These are phyloP conservation scores for Colletotrichum musicola DNA, from an alignment of 2,329 filamentous ascomycete genomes.

Conservation along the genomic window DNA sequence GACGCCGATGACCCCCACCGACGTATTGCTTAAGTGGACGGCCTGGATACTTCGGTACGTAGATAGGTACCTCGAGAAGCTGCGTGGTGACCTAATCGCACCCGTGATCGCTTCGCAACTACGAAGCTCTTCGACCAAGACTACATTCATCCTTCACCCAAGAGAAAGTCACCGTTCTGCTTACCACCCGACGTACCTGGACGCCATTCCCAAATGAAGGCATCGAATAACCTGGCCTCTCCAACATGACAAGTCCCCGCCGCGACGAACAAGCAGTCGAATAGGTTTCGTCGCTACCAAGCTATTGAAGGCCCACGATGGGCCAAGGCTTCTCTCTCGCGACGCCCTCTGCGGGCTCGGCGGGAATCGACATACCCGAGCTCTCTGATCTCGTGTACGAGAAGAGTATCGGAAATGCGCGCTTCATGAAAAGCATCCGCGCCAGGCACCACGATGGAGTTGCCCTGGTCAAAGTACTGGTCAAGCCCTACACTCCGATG, in stretches of 20 bases:
- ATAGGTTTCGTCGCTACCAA: constrained; percentile 27
- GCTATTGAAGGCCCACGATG: constrained; percentile 66
- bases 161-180: too few relatives aligned
- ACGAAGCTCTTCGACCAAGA: background rate
- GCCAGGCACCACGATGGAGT: constrained; percentile 91
- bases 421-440: constrained; percentile 97
- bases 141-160: too few relatives aligned
- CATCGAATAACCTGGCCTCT: background rate
- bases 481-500: constrained; percentile 90
- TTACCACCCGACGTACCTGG: too few relatives aligned
- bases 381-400: constrained; percentile 92
- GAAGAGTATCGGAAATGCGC: constrained; percentile 88
- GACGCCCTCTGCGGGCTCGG: constrained; percentile 89
- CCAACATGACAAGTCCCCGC: constrained; percentile 31
- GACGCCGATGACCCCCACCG: constrained; percentile 17
- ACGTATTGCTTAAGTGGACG: constrained; percentile 33
- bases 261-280: constrained; percentile 27
- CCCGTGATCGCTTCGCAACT: constrained; percentile 30
- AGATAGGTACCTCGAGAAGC: background rate
- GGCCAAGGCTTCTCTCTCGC: constrained; percentile 97
- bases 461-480: constrained; percentile 93
- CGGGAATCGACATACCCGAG: constrained; percentile 94
- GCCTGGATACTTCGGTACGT: constrained; percentile 12
- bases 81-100: constrained; percentile 36
- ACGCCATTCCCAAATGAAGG: constrained; percentile 8